These are phyloP conservation scores for Paralagenidium karlingii DNA, from an alignment of 352 stramenopile genomes.

Conservation along the genomic window DNA sequence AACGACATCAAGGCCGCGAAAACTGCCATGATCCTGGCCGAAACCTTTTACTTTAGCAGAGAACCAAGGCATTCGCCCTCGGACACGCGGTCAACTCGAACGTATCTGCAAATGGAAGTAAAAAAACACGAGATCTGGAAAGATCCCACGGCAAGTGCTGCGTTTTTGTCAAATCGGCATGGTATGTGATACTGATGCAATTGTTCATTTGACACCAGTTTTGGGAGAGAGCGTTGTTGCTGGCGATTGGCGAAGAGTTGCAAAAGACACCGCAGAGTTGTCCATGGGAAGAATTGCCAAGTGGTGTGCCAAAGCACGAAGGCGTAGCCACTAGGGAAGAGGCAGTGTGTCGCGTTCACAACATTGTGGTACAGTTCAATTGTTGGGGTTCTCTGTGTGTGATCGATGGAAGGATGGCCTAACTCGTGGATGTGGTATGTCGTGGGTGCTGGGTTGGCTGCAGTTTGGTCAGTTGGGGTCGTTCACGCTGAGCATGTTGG, in stretches of 20 bases:
- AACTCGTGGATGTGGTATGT: too few relatives aligned
- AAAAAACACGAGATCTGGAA: constrained; percentile 81
- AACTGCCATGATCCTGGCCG: constrained; percentile 78
- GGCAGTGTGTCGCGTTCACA: constrained; percentile 71
- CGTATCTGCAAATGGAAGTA: constrained; percentile 72
- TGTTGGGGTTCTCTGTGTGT: too few relatives aligned
- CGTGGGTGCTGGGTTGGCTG: neutral
- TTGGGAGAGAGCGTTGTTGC: constrained; percentile 75
- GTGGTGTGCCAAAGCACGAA: constrained; percentile 26
- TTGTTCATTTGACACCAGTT: constrained; percentile 20
- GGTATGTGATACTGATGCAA: neutral
- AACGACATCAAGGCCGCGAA: constrained; percentile 78
- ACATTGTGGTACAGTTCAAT: too few relatives aligned
- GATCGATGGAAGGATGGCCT: too few relatives aligned
- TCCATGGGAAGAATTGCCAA: constrained; percentile 70
- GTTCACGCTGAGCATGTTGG: constrained; percentile 81
- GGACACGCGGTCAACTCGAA: constrained; percentile 20
- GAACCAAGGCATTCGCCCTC: constrained; percentile 1
- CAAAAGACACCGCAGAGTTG: constrained; percentile 60
- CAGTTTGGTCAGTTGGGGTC: constrained; percentile 77
- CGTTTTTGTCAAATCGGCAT: neutral
- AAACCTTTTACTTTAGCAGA: constrained; percentile 58
- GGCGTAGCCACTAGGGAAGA: constrained; percentile 57
- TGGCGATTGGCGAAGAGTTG: constrained; percentile 72
- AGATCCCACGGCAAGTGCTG: constrained; percentile 34